Evolutionary conservation across 176 grass and related monocot genomes (phyloP).

Genomic region (Echinochloa phyllopogon): DNA sequence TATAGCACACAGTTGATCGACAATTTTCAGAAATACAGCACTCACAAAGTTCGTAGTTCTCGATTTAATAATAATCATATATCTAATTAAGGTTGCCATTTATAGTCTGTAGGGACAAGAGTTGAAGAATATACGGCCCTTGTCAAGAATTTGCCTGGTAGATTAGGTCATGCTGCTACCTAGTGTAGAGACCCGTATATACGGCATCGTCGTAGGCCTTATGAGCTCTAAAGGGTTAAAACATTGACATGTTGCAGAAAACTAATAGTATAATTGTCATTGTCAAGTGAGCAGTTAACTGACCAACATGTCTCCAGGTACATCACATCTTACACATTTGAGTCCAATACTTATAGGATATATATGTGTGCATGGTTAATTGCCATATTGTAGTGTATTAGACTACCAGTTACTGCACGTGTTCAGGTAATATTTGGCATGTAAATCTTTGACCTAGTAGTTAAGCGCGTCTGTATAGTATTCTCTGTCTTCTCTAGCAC

Average conservation of each 20-base stretch:
- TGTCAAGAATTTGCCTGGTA: slow-evolving; percentile 4
- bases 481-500: slow-evolving; percentile 4
- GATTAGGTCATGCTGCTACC: slow-evolving; percentile 39
- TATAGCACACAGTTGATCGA: neutral
- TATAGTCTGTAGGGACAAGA: slow-evolving; percentile 8
- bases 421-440: neutral
- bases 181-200: slow-evolving; percentile 32
- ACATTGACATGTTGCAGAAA: slow-evolving; percentile 5
- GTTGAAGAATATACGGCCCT: slow-evolving; percentile 26
- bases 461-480: neutral
- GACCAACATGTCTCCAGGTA: slow-evolving; percentile 21
- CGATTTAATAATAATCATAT: neutral
- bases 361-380: neutral
- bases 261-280: neutral
- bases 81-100: neutral
- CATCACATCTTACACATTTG: neutral
- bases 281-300: neutral
- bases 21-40: slow-evolving; percentile 34
- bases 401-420: neutral
- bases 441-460: slow-evolving; percentile 14
- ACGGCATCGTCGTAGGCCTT: slow-evolving; percentile 4
- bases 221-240: neutral
- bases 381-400: neutral
- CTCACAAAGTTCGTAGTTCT: neutral
- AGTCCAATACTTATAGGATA: neutral